Base-by-base conservation (phyloP, 192 early-diverging fungal genomes). In the Coemansia sp. region DNA sequence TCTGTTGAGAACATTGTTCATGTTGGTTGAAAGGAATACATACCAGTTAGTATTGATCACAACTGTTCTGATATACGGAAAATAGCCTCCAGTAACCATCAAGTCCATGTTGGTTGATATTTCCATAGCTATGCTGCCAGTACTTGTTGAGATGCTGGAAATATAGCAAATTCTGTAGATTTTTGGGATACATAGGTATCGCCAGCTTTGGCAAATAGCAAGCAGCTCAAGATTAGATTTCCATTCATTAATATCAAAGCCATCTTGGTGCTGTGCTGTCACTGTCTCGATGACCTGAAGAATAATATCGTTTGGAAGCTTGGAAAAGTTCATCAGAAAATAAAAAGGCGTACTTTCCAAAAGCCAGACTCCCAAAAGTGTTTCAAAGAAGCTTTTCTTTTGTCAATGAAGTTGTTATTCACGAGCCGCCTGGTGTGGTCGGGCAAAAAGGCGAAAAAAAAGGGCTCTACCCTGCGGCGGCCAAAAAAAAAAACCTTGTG, bases 281-380 rank as follows among this genome's bases (percentile, higher is more conserved):
- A 37, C 36, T 3, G 13, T 14, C 14, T 38, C 46, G 36, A 57
- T 8, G 12, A 57, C 30, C 14, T 28, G 18, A 10, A 57, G 21
- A 12, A 38, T 15, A 26, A 57, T 23, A 36, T 57, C 55, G 6
- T 57, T 42, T 18, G 55, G 55, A 33, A 57, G 46, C 13, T 18
- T 8, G 21, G 9, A 19, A 3, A 57, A 14, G 10, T 15, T 6
- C 44, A 57, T 57, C 18, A 21, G 13, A 13, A 21, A 31, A 8
- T 5, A 16, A 10, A 45, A n/a, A n/a, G n/a, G n/a, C n/a, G n/a
- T n/a, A n/a, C n/a, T n/a, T n/a, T n/a, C n/a, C n/a, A n/a, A n/a
- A n/a, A n/a, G n/a, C n/a, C n/a, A n/a, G n/a, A n/a, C n/a, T n/a
- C n/a, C n/a, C n/a, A n/a, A n/a, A n/a, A n/a, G n/a, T n/a, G n/a